Evolutionary conservation across 1,139 yeast species (phyloP), one percentile per base, ranked within the genome.

Genomic region (Hanseniaspora gamundiae): DNA sequence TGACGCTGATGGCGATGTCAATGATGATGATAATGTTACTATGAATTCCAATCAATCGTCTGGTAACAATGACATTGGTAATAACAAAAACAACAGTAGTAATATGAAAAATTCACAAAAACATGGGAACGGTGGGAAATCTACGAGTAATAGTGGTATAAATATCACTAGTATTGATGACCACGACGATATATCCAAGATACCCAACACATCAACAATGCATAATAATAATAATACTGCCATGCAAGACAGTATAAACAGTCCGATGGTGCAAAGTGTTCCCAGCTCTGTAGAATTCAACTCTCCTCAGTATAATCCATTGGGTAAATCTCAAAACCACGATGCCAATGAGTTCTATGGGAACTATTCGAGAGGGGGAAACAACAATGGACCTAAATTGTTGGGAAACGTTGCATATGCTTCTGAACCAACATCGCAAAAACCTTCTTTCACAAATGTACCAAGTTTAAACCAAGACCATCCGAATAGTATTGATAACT

Each of bases 1-100:
- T 35, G 62, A 57, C 24, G 35, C 44, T 29, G 45, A 45, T 5
- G 41, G 35, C 10, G 39, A 26, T 6, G 35, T 13, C 16, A 29
- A 39, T 27, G 49, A 41, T 21, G 43, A 42, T 19, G n/a, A n/a
- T n/a, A n/a, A n/a, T n/a, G n/a, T n/a, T n/a, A n/a, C n/a, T n/a
- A n/a, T n/a, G n/a, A n/a, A n/a, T n/a, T n/a, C n/a, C n/a, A n/a
- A n/a, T n/a, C n/a, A n/a, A n/a, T n/a, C n/a, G n/a, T n/a, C 42
- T 26, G 5, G 22, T 43, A 30, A 36, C 26, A 20, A 40, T 40
- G 41, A 46, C 40, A 43, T 39, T 13, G 21, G 38, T 26, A 33
- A 47, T 41, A 21, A 38, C 39, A 33, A 38, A 41, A n/a, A 28
- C 30, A 21, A 28, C 38, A 35, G 41, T 39, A 17, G 39, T 24